Conservation (phyloP, 352 stramenopile genomes). For the Phytopythium aichiense region DNA sequence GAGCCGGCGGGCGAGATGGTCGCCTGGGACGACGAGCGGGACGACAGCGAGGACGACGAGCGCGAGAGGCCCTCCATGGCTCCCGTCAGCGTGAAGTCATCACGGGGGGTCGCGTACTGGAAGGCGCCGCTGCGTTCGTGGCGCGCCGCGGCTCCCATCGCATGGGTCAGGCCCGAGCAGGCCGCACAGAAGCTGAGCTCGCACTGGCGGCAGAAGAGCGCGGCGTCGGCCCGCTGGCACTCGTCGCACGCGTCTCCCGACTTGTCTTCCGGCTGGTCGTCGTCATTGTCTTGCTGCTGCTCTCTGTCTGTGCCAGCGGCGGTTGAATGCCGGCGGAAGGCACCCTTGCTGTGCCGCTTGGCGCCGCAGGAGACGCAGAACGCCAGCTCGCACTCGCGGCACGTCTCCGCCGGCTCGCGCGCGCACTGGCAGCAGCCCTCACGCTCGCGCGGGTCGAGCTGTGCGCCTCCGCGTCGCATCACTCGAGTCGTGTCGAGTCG, state of each 20-base stretch:
- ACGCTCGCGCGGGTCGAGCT: no score
- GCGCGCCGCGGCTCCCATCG: neutral
- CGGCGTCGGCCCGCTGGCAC: slow-evolving; percentile 21
- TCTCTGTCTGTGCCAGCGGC: neutral
- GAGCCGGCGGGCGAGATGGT: slow-evolving; percentile 24
- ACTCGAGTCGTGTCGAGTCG: neutral
- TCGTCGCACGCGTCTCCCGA: slow-evolving; percentile 34
- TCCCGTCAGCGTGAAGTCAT: neutral
- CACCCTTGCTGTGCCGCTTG: neutral
- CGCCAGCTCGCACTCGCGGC: slow-evolving; percentile 24
- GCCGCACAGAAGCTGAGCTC: slow-evolving; percentile 39
- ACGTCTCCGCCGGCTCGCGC: slow-evolving; percentile 13
- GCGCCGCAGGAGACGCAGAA: slow-evolving; percentile 24
- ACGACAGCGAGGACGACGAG: slow-evolving; percentile 2
- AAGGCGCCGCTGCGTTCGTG: neutral
- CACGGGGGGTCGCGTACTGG: neutral
- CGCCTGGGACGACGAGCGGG: slow-evolving; percentile 21
- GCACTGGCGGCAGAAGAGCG: slow-evolving; percentile 39
- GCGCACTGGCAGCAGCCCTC: slow-evolving; percentile 21
- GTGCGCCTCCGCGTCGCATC: neutral
- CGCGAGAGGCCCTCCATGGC: neutral
- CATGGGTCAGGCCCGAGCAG: slow-evolving; percentile 18
- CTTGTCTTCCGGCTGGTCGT: neutral
- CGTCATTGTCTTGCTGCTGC: neutral
- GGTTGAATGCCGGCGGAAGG: neutral